These are phyloP conservation scores for Sindora glabra DNA, from an alignment of 306 rosid genomes.

Conservation along the genomic window DNA sequence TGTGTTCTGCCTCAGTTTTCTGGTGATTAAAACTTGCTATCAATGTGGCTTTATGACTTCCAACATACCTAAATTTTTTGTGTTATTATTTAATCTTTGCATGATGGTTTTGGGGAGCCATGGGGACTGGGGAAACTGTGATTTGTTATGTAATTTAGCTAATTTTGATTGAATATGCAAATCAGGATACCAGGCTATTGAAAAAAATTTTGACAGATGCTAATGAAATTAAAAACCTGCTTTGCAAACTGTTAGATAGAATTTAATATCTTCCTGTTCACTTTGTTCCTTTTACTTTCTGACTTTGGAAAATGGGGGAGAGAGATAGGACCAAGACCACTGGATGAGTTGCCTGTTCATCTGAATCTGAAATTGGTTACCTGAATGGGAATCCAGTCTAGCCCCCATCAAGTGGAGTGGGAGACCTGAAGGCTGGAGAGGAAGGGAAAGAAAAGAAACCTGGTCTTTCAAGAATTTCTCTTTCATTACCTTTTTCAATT, in stretches of 20 bases:
- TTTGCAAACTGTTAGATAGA: not conserved
- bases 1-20: not conserved
- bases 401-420: not conserved
- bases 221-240: not conserved
- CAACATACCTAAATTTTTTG: too few relatives aligned
- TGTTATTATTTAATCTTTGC: not conserved
- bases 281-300: not conserved
- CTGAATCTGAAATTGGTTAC: too few relatives aligned
- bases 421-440: not conserved
- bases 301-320: not conserved
- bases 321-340: not conserved
- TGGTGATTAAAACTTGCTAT: not conserved
- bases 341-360: not conserved
- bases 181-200: not conserved
- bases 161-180: not conserved
- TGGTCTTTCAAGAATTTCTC: too few relatives aligned
- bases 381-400: too few relatives aligned
- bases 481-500: constrained; percentile 5
- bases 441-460: not conserved
- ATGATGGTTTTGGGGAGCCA: not conserved
- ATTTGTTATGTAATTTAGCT: not conserved
- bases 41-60: too few relatives aligned
- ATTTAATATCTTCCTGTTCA: not conserved
- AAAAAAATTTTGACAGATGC: not conserved
- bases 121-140: not conserved